A percentile compares a stretch with the other conserved stretches of the same genome.
Conservation (phyloP, 306 rosid species). For the Echinosophora koreensis region DNA sequence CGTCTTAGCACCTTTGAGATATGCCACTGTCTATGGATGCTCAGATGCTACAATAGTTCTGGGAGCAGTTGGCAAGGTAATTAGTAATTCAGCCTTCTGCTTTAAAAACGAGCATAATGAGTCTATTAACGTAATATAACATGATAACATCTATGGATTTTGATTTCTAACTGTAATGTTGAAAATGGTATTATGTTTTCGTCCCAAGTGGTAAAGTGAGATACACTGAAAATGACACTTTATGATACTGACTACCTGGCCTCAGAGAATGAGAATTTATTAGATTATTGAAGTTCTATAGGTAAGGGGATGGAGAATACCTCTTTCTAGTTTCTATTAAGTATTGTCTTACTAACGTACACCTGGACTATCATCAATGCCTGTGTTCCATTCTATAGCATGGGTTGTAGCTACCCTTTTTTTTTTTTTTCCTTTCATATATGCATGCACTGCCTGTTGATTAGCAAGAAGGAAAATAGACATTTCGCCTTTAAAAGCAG, state of each 20-base stretch:
- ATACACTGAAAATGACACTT: conserved; percentile 15
- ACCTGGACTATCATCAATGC: conserved; percentile 14
- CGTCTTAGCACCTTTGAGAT: conserved; percentile 89
- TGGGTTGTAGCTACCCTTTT: neutral
- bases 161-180: conserved; percentile 25
- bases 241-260: conserved; percentile 18
- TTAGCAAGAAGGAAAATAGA: too few relatives aligned
- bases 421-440: neutral
- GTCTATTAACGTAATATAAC: conserved; percentile 8
- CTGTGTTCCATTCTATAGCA: neutral
- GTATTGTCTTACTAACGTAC: neutral
- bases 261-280: conserved; percentile 18
- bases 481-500: too few relatives aligned
- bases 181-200: conserved; percentile 13
- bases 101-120: conserved; percentile 27
- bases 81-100: conserved; percentile 27
- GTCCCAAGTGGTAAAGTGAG: conserved; percentile 30
- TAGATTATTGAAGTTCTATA: conserved; percentile 8
- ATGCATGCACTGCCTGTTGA: too few relatives aligned
- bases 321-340: conserved; percentile 12
- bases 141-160: conserved; percentile 27
- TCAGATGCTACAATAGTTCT: conserved; percentile 93
- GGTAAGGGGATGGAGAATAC: neutral
- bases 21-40: conserved; percentile 94
- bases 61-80: conserved; percentile 99